A percentile compares a stretch with the other conserved stretches of the same genome.
Conservation (phyloP, 164 flowering plant genomes). For the Sedum album region DNA sequence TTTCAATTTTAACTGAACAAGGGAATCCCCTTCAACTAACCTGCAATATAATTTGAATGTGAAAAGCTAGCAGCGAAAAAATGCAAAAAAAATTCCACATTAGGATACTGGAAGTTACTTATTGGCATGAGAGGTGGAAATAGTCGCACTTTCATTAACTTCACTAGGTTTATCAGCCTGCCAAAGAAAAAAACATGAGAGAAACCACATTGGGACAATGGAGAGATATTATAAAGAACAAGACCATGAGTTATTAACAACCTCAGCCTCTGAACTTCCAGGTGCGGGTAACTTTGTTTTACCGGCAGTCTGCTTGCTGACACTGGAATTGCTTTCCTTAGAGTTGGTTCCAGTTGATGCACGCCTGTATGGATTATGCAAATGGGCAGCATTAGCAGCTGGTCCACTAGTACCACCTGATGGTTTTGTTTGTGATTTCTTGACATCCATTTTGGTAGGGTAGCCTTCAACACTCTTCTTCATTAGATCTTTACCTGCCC, state of each 20-base stretch:
- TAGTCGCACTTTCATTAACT: not conserved
- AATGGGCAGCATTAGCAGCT: conserved; percentile 18
- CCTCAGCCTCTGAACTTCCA: conserved; percentile 20
- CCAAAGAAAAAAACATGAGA: not conserved
- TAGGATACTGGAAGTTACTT: not conserved
- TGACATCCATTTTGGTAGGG: conserved; percentile 25
- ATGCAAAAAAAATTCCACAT: too few species aligned
- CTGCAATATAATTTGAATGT: conserved; percentile 19
- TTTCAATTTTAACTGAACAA: conserved; percentile 19
- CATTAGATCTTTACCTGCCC: conserved; percentile 28
- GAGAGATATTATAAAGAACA: not conserved
- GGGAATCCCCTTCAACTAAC: conserved; percentile 24
- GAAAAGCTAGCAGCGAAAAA: too few species aligned
- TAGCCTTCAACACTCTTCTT: conserved; percentile 47
- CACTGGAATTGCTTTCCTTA: conserved; percentile 17
- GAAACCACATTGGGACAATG: not conserved
- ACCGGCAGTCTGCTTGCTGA: conserved; percentile 15
- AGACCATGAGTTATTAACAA: conserved; percentile 12
- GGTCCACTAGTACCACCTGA: conserved; percentile 23
- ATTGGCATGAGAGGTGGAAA: not conserved
- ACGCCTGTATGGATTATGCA: conserved; percentile 19
- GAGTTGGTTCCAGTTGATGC: conserved; percentile 26
- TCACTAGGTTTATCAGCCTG: not conserved
- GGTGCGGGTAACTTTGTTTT: conserved; percentile 22
- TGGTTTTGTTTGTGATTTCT: conserved; percentile 21